Conservation (phyloP, 495 filamentous ascomycete species). For the Pyrenula aspistea region DNA sequence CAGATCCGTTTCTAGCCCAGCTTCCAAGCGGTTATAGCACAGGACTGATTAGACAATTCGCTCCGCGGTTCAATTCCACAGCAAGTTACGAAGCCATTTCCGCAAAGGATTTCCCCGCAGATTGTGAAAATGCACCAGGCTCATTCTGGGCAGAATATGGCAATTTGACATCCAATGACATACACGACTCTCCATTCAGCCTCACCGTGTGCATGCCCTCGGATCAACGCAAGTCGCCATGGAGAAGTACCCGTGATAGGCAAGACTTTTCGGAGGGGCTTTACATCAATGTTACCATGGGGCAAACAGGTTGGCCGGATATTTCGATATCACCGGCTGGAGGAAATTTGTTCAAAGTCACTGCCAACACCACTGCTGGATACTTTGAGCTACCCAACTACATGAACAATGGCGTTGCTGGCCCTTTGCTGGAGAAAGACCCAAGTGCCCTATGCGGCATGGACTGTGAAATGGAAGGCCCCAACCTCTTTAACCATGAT, state of each 20-base stretch:
- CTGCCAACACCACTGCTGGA: constrained; percentile 15
- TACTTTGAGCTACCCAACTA: constrained; percentile 24
- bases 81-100: constrained; percentile 10
- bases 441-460: constrained; percentile 5
- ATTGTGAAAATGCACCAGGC: constrained; percentile 8
- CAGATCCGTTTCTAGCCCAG: constrained; percentile 12
- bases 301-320: constrained; percentile 4
- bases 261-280: constrained; percentile 20
- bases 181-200: constrained; percentile 1
- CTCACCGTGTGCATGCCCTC: constrained; percentile 15
- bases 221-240: constrained; percentile 11
- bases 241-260: constrained; percentile 14
- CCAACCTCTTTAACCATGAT: not conserved
- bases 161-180: constrained; percentile 1
- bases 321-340: constrained; percentile 4
- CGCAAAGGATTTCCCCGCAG: constrained; percentile 7
- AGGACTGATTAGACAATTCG: constrained; percentile 17
- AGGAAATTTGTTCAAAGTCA: constrained; percentile 5
- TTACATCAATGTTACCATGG: constrained; percentile 11
- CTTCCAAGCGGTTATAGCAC: constrained; percentile 11
- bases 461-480: not conserved
- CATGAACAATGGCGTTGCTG: constrained; percentile 11
- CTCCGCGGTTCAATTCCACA: constrained; percentile 18
- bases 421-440: constrained; percentile 10
- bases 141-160: constrained; percentile 10